Evolutionary conservation across 2,329 filamentous ascomycete genomes (phyloP).

Genomic region (Nigrospora osmanthi): DNA sequence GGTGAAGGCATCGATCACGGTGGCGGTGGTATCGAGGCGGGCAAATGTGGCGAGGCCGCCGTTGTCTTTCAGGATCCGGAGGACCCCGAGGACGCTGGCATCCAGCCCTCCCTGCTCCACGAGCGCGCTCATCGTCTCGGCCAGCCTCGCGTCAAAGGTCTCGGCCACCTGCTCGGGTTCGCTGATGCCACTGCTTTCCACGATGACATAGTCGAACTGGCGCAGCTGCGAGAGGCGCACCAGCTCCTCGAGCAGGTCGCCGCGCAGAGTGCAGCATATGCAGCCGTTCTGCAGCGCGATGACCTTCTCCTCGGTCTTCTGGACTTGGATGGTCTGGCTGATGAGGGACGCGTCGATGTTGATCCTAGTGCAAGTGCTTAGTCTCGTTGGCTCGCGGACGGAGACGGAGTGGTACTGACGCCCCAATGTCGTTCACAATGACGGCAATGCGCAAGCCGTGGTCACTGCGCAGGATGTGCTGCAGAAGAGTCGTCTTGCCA

Average conservation of each 20-base stretch:
- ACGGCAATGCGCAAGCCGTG: constrained; percentile 64
- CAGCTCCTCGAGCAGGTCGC: constrained; percentile 63
- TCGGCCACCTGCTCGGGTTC: constrained; percentile 69
- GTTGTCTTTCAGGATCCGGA: constrained; percentile 28
- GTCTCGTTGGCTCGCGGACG: background rate
- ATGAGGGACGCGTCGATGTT: constrained; percentile 59
- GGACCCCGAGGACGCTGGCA: background rate
- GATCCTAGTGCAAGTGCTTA: constrained; percentile 27
- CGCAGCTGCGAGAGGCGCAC: constrained; percentile 54
- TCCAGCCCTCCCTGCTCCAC: constrained; percentile 14
- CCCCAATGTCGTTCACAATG: constrained; percentile 66
- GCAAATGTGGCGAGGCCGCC: constrained; percentile 61
- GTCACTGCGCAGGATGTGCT: constrained; percentile 59
- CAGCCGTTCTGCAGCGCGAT: constrained; percentile 66
- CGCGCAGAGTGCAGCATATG: constrained; percentile 68
- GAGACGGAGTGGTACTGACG: constrained; percentile 24
- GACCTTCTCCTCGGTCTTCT: constrained; percentile 53
- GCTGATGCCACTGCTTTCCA: constrained; percentile 65
- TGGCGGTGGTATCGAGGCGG: constrained; percentile 62
- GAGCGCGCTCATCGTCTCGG: constrained; percentile 33
- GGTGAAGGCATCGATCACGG: constrained; percentile 66
- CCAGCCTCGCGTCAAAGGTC: constrained; percentile 52
- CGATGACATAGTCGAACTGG: constrained; percentile 63
- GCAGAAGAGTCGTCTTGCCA: constrained; percentile 64
- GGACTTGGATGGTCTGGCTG: constrained; percentile 37